Evolutionary conservation across 192 early-diverging fungal species (phyloP).

Genomic region (Gonapodya prolifera): DNA sequence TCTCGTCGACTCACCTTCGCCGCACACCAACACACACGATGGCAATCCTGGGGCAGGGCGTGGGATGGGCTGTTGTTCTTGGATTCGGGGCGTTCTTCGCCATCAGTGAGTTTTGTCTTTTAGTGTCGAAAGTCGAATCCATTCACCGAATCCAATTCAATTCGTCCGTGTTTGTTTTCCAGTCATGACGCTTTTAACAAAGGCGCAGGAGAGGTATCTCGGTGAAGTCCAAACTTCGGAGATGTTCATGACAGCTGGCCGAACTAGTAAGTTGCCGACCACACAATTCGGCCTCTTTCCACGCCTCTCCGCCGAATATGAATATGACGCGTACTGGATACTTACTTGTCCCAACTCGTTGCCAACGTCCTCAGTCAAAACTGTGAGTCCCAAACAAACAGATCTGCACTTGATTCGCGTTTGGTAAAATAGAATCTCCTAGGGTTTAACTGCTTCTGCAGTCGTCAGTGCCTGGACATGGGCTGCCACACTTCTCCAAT

Average conservation of each 20-base stretch:
- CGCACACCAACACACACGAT: background rate
- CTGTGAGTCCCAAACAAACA: no score
- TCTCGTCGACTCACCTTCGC: background rate
- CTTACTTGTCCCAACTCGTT: no score
- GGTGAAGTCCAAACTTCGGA: slow-evolving; percentile 49
- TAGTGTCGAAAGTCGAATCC: background rate
- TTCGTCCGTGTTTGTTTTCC: slow-evolving; percentile 30
- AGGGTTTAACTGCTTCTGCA: slow-evolving; percentile 50
- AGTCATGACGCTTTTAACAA: slow-evolving; percentile 50
- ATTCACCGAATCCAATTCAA: background rate
- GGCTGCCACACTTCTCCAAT: slow-evolving; percentile 58
- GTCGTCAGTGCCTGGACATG: slow-evolving; percentile 55
- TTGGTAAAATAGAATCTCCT: no score
- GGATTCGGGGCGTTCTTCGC: slow-evolving; percentile 14
- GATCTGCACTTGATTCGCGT: no score
- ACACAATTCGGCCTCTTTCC: no score
- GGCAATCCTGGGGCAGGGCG: slow-evolving; percentile 10
- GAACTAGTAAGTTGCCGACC: slow-evolving; percentile 14
- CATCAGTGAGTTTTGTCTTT: background rate
- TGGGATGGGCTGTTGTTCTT: slow-evolving; percentile 22
- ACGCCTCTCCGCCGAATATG: no score
- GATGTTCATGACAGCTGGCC: slow-evolving; percentile 55
- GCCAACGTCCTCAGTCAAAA: background rate
- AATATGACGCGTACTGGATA: no score
- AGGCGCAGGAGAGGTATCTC: slow-evolving; percentile 50